These are phyloP conservation scores for Clitopilus hobsonii DNA, from an alignment of 768 basidiomycete species.

Conservation along the genomic window DNA sequence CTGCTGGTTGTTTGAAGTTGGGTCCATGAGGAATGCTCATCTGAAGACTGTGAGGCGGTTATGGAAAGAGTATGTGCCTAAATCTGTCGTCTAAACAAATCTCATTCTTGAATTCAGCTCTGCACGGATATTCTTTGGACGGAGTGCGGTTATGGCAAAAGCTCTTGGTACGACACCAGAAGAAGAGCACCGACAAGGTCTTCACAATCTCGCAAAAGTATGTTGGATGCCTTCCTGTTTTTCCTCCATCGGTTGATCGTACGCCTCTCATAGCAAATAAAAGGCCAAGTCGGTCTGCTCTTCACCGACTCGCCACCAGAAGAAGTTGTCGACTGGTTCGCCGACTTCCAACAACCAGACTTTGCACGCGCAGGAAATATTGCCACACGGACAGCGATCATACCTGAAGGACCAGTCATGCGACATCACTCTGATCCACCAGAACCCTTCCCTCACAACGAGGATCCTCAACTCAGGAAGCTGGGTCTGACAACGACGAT, in stretches of 20 bases:
- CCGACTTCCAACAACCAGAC: constrained; percentile 82
- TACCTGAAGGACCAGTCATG: constrained; percentile 86
- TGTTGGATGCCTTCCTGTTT: constrained; percentile 14
- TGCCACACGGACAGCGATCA: constrained; percentile 66
- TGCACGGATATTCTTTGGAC: constrained; percentile 87
- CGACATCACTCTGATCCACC: constrained; percentile 72
- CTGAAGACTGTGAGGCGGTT: constrained; percentile 88
- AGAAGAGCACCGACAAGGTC: constrained; percentile 77
- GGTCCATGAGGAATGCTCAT: constrained; percentile 92
- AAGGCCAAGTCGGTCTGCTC: constrained; percentile 91
- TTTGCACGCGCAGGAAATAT: constrained; percentile 87
- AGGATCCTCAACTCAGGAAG: constrained; percentile 94
- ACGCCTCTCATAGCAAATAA: constrained; percentile 62
- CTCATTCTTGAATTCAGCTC: constrained; percentile 41
- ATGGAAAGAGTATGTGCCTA: constrained; percentile 79
- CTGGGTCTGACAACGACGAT: constrained; percentile 84
- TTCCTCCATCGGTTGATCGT: constrained; percentile 1
- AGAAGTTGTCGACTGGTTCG: constrained; percentile 94
- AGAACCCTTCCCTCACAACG: constrained; percentile 93
- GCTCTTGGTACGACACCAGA: constrained; percentile 85
- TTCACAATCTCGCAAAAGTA: constrained; percentile 78
- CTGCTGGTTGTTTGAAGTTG: constrained; percentile 94
- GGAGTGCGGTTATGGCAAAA: constrained; percentile 90
- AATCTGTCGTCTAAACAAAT: not conserved
- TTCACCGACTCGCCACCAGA: constrained; percentile 89